These are phyloP conservation scores for Cyclotella distinguenda DNA, from an alignment of 108 stramenopile genomes.

Conservation along the genomic window DNA sequence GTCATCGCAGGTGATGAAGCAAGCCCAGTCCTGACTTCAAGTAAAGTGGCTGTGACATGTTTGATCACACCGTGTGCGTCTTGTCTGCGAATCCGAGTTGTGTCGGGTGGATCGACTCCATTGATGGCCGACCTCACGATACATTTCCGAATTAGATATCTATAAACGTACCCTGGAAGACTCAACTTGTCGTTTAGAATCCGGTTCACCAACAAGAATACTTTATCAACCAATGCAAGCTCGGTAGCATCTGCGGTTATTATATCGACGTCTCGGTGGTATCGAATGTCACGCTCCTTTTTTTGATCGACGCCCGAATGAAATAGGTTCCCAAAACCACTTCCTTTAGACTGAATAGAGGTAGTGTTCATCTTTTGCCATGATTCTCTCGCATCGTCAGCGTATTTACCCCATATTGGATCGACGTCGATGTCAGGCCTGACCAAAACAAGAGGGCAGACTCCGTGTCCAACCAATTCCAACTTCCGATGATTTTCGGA, in stretches of 20 bases:
- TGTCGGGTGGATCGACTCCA: not conserved
- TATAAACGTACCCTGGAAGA: slow-evolving; percentile 80
- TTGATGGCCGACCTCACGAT: slow-evolving; percentile 31
- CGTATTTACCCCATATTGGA: slow-evolving; percentile 69
- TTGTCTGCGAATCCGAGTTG: slow-evolving; percentile 49
- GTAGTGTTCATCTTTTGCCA: slow-evolving; percentile 36
- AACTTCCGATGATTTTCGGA: slow-evolving; percentile 56
- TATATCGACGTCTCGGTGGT: slow-evolving; percentile 72
- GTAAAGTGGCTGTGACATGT: slow-evolving; percentile 80
- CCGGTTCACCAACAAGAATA: slow-evolving; percentile 70
- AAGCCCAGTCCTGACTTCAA: slow-evolving; percentile 76
- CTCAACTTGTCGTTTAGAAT: slow-evolving; percentile 78
- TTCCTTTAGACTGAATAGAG: slow-evolving; percentile 24
- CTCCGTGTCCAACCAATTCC: slow-evolving; percentile 49
- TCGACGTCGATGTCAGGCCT: slow-evolving; percentile 73
- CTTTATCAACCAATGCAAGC: slow-evolving; percentile 74
- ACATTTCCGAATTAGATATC: slow-evolving; percentile 60
- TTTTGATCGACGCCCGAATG: slow-evolving; percentile 4
- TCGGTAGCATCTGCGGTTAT: slow-evolving; percentile 68
- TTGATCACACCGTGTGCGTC: slow-evolving; percentile 86
- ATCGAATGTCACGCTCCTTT: slow-evolving; percentile 53
- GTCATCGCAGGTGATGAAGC: slow-evolving; percentile 63
- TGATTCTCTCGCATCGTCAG: slow-evolving; percentile 40
- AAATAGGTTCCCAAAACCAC: slow-evolving; percentile 35
- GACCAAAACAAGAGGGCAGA: slow-evolving; percentile 58